A percentile compares a stretch with the other conserved stretches of the same genome.
These are phyloP conservation scores for Fulvia fulva DNA, from an alignment of 2,329 filamentous ascomycete species.

Conservation along the genomic window DNA sequence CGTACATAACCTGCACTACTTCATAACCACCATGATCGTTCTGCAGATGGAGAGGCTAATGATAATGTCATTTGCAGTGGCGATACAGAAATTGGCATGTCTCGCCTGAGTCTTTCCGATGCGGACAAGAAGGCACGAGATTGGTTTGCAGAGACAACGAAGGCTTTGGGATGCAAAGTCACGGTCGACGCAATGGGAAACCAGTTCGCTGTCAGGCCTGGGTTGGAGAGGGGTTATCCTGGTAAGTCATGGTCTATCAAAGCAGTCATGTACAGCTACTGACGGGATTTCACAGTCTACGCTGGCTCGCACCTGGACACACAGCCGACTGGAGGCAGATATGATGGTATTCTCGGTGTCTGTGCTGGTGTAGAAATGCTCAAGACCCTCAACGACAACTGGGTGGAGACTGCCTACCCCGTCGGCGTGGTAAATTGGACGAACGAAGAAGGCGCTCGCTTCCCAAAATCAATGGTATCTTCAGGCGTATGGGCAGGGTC, in stretches of 20 bases:
- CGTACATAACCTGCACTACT: not conserved
- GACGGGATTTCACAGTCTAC: constrained; percentile 33
- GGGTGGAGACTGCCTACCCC: constrained; percentile 64
- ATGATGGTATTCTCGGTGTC: constrained; percentile 75
- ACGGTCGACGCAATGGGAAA: constrained; percentile 75
- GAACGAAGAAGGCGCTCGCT: constrained; percentile 78
- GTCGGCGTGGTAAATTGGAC: constrained; percentile 77
- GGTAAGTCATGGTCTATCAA: not conserved
- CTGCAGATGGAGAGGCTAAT: constrained; percentile 8
- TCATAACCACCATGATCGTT: not conserved
- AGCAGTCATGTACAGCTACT: not conserved
- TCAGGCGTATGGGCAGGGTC: constrained; percentile 75
- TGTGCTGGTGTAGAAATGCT: constrained; percentile 70
- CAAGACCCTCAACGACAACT: constrained; percentile 62
- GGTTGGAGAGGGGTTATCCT: constrained; percentile 48
- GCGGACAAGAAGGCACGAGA: constrained; percentile 67
- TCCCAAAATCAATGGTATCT: constrained; percentile 69
- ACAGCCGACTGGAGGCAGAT: constrained; percentile 60
- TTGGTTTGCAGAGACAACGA: constrained; percentile 67
- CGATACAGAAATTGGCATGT: constrained; percentile 69
- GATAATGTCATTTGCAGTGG: constrained; percentile 12
- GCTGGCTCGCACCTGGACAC: constrained; percentile 51
- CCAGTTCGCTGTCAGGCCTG: constrained; percentile 69
- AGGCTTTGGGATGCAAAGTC: constrained; percentile 61
- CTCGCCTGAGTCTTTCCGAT: constrained; percentile 66